phyloP scores from a whole-genome alignment of 2,329 filamentous ascomycete genomes.

The Davidsoniella neocaledoniae region DNA sequence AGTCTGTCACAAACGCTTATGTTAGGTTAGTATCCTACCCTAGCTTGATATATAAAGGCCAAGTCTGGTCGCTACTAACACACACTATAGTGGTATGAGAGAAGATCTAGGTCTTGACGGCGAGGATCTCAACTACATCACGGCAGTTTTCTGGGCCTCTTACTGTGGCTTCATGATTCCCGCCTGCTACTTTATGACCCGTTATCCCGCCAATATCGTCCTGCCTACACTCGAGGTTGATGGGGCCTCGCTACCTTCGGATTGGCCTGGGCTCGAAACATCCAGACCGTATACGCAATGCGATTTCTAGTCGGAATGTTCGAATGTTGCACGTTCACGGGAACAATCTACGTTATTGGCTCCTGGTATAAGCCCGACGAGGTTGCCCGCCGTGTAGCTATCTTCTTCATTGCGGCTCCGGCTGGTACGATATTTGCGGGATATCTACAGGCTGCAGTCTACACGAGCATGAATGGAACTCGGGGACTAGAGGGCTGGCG shows the following conservation, averaged over 20 bases:
- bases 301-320: constrained; percentile 22
- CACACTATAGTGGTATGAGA: constrained; percentile 22
- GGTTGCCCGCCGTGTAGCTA: constrained; percentile 29
- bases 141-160: constrained; percentile 20
- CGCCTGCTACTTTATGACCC: constrained; percentile 23
- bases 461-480: constrained; percentile 33
- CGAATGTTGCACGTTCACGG: constrained; percentile 18
- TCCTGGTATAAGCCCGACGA: constrained; percentile 22
- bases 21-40: constrained; percentile 18
- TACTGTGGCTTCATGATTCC: constrained; percentile 26
- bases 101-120: constrained; percentile 20
- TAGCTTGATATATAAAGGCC: too few species aligned
- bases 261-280: constrained; percentile 19
- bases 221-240: constrained; percentile 18
- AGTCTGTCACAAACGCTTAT: constrained; percentile 23
- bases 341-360: constrained; percentile 20
- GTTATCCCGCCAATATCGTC: constrained; percentile 21
- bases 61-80: not conserved
- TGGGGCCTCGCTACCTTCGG: constrained; percentile 20
- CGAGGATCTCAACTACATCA: constrained; percentile 21
- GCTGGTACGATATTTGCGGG: constrained; percentile 34
- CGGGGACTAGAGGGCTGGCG: constrained; percentile 33
- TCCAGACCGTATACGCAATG: constrained; percentile 21
- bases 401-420: constrained; percentile 33
- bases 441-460: constrained; percentile 36